Percentiles rank a stretch among this genome's conserved stretches.
Evolutionary conservation across 2,329 filamentous ascomycete species (phyloP).

Genomic region (Periconia sp.): DNA sequence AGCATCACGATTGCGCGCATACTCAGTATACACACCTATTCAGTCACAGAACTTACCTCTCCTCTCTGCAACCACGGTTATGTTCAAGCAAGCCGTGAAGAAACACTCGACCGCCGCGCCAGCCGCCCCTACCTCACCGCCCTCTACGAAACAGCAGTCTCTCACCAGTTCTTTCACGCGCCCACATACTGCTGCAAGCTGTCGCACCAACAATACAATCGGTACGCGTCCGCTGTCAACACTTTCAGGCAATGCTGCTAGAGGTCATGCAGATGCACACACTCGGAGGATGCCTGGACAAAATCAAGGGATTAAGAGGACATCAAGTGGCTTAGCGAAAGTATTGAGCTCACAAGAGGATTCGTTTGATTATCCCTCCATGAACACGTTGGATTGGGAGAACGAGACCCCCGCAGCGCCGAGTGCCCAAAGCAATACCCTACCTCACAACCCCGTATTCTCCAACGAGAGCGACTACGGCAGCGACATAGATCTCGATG

Average conservation of each 20-base stretch:
- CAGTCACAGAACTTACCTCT: not conserved
- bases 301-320: slow-evolving; percentile 47
- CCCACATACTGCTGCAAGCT: slow-evolving; percentile 22
- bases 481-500: slow-evolving; percentile 76
- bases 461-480: slow-evolving; percentile 85
- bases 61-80: slow-evolving; percentile 13
- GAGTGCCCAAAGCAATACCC: slow-evolving; percentile 12
- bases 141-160: slow-evolving; percentile 31
- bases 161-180: slow-evolving; percentile 45
- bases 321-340: slow-evolving; percentile 51
- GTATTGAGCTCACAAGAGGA: slow-evolving; percentile 41
- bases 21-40: not conserved
- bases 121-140: slow-evolving; percentile 19
- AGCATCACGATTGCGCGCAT: not conserved
- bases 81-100: slow-evolving; percentile 47
- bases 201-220: slow-evolving; percentile 21
- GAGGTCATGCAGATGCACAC: slow-evolving; percentile 19
- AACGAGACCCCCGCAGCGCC: slow-evolving; percentile 23
- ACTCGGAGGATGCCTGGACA: slow-evolving; percentile 12
- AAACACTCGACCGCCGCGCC: slow-evolving; percentile 40
- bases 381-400: slow-evolving; percentile 27
- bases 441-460: slow-evolving; percentile 26
- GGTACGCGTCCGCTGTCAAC: slow-evolving; percentile 35
- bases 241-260: slow-evolving; percentile 35
- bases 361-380: slow-evolving; percentile 28